Conservation (phyloP, 768 basidiomycete species). For the Xerocomellus amylosporus region DNA sequence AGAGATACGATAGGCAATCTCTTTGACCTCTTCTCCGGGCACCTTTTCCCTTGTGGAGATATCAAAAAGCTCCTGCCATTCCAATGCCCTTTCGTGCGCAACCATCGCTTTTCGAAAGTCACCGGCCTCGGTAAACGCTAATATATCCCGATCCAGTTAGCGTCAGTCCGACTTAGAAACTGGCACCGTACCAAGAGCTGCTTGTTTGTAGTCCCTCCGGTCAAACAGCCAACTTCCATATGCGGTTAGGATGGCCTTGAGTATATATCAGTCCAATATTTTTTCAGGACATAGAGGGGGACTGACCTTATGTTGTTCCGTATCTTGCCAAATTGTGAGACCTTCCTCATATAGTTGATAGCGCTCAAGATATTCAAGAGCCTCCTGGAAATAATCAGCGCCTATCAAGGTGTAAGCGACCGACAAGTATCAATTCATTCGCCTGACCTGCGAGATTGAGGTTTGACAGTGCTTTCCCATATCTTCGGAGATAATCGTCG, state of each 20-base stretch:
- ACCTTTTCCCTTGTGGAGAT: slow-evolving; percentile 56
- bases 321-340: slow-evolving; percentile 68
- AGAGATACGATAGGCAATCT: slow-evolving; percentile 73
- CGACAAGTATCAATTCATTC: background rate
- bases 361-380: slow-evolving; percentile 71
- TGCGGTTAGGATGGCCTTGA: slow-evolving; percentile 62
- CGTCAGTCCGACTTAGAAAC: background rate
- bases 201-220: slow-evolving; percentile 75
- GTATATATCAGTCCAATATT: slow-evolving; percentile 7
- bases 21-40: slow-evolving; percentile 52
- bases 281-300: background rate
- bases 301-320: slow-evolving; percentile 59
- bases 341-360: slow-evolving; percentile 76
- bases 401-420: slow-evolving; percentile 43
- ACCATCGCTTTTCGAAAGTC: slow-evolving; percentile 73
- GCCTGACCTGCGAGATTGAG: slow-evolving; percentile 66
- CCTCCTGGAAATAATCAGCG: slow-evolving; percentile 70
- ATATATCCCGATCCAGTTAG: slow-evolving; percentile 8
- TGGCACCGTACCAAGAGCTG: slow-evolving; percentile 65
- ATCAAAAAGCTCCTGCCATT: slow-evolving; percentile 92
- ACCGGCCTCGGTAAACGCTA: slow-evolving; percentile 73
- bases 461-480: slow-evolving; percentile 71
- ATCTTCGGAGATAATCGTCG: slow-evolving; percentile 84
- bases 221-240: slow-evolving; percentile 92
- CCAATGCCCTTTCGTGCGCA: slow-evolving; percentile 80